A percentile compares a stretch with the other conserved stretches of the same genome.
Evolutionary conservation across 257 asterid genomes (phyloP).

Genomic region (Thymus mandschuricus): DNA sequence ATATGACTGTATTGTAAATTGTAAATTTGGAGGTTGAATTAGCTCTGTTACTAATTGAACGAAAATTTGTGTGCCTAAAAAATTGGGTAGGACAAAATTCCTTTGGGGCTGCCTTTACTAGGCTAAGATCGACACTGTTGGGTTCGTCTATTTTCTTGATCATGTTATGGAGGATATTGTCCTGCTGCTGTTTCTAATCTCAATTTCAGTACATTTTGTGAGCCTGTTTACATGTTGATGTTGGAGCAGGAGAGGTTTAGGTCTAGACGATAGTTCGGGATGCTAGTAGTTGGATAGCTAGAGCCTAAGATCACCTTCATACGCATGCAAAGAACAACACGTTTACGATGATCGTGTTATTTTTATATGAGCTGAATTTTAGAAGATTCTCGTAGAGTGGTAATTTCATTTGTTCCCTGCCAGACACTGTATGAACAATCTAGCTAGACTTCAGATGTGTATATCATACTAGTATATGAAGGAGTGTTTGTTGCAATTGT

Average conservation of each 20-base stretch:
- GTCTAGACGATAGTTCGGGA: conserved; percentile 15
- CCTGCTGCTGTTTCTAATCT: not conserved
- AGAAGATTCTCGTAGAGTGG: not conserved
- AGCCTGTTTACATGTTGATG: not conserved
- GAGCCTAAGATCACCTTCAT: conserved; percentile 9
- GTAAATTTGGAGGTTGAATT: conserved; percentile 22
- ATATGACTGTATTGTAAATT: not conserved
- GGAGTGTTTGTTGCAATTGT: not conserved
- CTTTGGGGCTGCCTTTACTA: not conserved
- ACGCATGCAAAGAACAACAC: not conserved
- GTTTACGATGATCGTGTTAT: not conserved
- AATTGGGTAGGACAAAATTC: conserved; percentile 11
- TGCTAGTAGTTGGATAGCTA: not conserved
- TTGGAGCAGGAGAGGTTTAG: conserved; percentile 2
- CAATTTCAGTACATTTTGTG: not conserved
- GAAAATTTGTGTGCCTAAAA: not conserved
- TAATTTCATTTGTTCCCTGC: not conserved
- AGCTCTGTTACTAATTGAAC: conserved; percentile 16
- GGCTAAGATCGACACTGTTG: not conserved
- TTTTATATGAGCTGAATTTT: not conserved
- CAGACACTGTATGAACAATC: not conserved
- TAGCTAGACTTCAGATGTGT: conserved; percentile 1
- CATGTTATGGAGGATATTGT: not conserved
- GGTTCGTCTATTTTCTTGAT: conserved; percentile 2
- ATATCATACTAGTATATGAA: not conserved